Percentiles rank a stretch among this genome's conserved stretches.
phyloP scores from a whole-genome alignment of 192 early-diverging fungal genomes.

The Anaeromyces robustus region DNA sequence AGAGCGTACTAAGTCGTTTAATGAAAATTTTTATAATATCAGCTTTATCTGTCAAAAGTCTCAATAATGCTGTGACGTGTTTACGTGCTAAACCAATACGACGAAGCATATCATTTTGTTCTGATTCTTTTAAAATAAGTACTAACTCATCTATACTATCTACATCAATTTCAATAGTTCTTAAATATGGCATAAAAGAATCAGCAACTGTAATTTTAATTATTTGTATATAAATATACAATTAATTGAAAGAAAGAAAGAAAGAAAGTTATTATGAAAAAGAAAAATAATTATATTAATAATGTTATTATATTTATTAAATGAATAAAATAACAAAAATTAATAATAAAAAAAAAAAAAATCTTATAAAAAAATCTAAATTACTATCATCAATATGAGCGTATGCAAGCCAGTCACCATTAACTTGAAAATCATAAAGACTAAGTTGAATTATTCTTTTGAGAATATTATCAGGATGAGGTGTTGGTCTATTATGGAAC shows the following conservation, averaged over 20 bases:
- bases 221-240: too few species aligned
- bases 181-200: slow-evolving; percentile 70
- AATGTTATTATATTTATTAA: too few species aligned
- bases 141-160: slow-evolving; percentile 91
- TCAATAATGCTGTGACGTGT: slow-evolving; percentile 47
- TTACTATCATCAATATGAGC: slow-evolving; percentile 5
- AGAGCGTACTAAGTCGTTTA: slow-evolving; percentile 18
- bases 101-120: slow-evolving; percentile 58
- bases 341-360: background rate
- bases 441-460: slow-evolving; percentile 68
- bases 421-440: slow-evolving; percentile 68
- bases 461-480: slow-evolving; percentile 73
- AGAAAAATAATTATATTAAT: too few species aligned
- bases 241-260: too few species aligned
- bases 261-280: too few species aligned
- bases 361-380: background rate
- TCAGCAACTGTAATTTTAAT: slow-evolving; percentile 62
- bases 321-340: too few species aligned
- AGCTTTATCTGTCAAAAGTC: slow-evolving; percentile 47
- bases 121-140: slow-evolving; percentile 71
- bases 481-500: slow-evolving; percentile 66
- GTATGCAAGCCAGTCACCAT: slow-evolving; percentile 32
- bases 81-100: slow-evolving; percentile 60
- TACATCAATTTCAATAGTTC: slow-evolving; percentile 82
- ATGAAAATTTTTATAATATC: slow-evolving; percentile 57